These are phyloP conservation scores for Odontarrhena argentea DNA, from an alignment of 345 rosid genomes.

Conservation along the genomic window DNA sequence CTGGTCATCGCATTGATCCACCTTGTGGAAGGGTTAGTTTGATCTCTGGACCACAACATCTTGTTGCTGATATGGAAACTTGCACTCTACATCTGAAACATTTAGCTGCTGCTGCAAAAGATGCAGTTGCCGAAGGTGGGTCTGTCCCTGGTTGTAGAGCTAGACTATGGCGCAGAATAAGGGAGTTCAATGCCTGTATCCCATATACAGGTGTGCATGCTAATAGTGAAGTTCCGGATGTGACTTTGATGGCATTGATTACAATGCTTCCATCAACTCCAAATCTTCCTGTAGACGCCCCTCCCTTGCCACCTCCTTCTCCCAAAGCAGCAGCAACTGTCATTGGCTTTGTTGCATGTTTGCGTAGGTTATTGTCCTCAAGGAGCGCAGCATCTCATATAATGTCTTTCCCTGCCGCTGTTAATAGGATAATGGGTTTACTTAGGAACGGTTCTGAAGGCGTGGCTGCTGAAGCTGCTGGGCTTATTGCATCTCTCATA, in stretches of 20 bases:
- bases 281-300: conserved; percentile 90
- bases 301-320: conserved; percentile 97
- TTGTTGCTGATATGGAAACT: conserved; percentile 67
- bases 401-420: conserved; percentile 99
- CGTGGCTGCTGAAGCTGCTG: conserved; percentile 90
- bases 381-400: conserved; percentile 95
- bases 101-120: conserved; percentile 95
- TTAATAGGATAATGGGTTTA: conserved; percentile 97
- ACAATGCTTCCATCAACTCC: conserved; percentile 97
- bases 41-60: conserved; percentile 53
- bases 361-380: conserved; percentile 89
- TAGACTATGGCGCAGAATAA: conserved; percentile 95
- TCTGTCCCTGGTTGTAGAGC: conserved; percentile 96
- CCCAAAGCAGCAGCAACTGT: conserved; percentile 99
- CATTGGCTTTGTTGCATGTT: conserved; percentile 93
- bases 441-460: conserved; percentile 99
- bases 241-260: conserved; percentile 95
- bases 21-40: conserved; percentile 93
- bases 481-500: conserved; percentile 82
- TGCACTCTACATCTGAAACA: conserved; percentile 90
- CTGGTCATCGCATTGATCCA: conserved; percentile 98
- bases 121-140: conserved; percentile 98
- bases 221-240: conserved; percentile 90
- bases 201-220: conserved; percentile 87
- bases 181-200: conserved; percentile 96